These are phyloP conservation scores for Neurospora africana DNA, from an alignment of 495 filamentous ascomycete species.

Conservation along the genomic window DNA sequence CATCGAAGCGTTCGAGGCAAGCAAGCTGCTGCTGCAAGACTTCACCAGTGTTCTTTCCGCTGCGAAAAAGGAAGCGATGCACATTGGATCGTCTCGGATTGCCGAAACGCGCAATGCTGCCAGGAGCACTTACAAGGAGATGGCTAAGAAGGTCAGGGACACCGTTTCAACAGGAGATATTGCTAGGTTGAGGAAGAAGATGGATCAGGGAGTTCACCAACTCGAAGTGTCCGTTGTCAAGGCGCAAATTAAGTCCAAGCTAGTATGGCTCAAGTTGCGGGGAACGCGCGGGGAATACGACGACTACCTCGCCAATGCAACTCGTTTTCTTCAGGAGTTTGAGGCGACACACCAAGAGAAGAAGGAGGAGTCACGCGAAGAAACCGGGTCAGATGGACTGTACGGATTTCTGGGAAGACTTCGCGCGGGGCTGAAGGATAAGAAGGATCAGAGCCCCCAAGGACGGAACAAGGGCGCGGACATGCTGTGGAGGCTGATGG, in stretches of 20 bases:
- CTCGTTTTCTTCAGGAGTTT: constrained; percentile 17
- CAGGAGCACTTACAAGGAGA: constrained; percentile 19
- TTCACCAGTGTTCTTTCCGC: constrained; percentile 24
- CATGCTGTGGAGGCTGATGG: not conserved
- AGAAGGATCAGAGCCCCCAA: not conserved
- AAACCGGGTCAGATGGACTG: not conserved
- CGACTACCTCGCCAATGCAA: constrained; percentile 31
- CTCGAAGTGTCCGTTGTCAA: constrained; percentile 22
- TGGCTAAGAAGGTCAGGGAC: constrained; percentile 12
- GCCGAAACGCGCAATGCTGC: constrained; percentile 24
- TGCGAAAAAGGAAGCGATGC: constrained; percentile 24
- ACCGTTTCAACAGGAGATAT: constrained; percentile 10
- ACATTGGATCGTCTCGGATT: constrained; percentile 9
- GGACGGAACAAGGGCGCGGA: not conserved
- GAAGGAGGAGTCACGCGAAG: not conserved
- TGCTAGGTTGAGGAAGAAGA: constrained; percentile 12
- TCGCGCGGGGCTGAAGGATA: not conserved
- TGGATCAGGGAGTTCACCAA: constrained; percentile 20
- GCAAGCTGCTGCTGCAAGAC: constrained; percentile 28
- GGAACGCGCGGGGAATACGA: constrained; percentile 31
- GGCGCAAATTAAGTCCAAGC: constrained; percentile 33
- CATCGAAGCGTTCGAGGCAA: constrained; percentile 25
- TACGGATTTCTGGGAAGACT: not conserved
- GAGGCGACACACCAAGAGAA: not conserved
- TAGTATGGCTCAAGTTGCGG: constrained; percentile 37